Evolutionary conservation across 805 yeast species (phyloP).

Genomic region (Sugiyamaella valdiviana): DNA sequence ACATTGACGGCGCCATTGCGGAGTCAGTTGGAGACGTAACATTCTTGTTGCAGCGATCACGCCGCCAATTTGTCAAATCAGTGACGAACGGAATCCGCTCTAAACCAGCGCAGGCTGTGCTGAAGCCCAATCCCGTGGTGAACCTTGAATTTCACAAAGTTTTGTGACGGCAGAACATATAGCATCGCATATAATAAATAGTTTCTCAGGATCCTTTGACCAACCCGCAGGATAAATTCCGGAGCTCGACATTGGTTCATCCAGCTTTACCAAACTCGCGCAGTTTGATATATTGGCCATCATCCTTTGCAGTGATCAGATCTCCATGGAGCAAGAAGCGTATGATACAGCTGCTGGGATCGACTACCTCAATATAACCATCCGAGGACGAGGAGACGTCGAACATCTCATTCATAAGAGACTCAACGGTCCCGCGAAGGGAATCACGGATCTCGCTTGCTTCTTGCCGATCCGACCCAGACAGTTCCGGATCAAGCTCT

Average conservation of each 20-base stretch:
- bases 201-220: no score
- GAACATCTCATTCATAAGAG: constrained; percentile 18
- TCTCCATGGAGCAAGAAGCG: constrained; percentile 16
- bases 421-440: constrained; percentile 6
- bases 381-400: constrained; percentile 6
- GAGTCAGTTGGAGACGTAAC: neutral
- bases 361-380: constrained; percentile 11
- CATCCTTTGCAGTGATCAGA: constrained; percentile 10
- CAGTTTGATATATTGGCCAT: constrained; percentile 11
- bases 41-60: neutral
- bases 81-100: neutral
- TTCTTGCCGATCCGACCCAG: neutral
- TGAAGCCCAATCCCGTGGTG: neutral
- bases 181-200: neutral
- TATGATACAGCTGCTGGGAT: constrained; percentile 12
- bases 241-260: neutral
- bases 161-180: neutral
- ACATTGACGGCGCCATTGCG: neutral
- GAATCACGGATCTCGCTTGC: neutral
- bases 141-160: neutral
- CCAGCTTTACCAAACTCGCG: constrained; percentile 16
- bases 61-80: neutral
- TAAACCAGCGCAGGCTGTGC: neutral
- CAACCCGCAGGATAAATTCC: no score
- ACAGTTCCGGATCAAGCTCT: neutral